Evolutionary conservation across 352 stramenopile species (phyloP), one percentile per base, ranked within the genome.

Genomic region (Globisporangium paroecandrum): DNA sequence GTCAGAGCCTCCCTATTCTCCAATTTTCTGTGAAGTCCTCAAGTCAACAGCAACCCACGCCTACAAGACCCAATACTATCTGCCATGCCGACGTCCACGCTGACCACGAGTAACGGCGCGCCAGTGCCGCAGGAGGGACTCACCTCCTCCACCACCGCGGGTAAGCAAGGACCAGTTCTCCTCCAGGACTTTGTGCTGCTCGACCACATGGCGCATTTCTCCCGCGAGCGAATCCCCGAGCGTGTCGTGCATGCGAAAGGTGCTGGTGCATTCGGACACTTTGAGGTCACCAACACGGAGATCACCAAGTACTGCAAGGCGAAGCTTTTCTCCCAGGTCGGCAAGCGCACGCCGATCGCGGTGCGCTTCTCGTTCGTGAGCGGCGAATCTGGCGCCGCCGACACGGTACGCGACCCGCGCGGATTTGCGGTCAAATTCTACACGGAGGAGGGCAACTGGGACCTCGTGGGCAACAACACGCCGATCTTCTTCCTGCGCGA

Each of bases 351-450:
- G n/a, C 87, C 90, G 12, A 78, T 98, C 8, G 85, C 83, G 1
- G 74, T 90, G 15, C 85, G 91, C 25, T 97, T 97, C 64, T 97
- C 89, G 20, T 95, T 83, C 0, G 89, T 97, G 13, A 85, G 82
- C 13, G 87, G 85, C 1, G 91, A 97, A 66, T 75, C 60, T 38
- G 91, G 89, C 57, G 87, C 77, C n/a, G 78, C 89, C 12, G 91
- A 97, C 69, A 97, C 91, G 24, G 87, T 77, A 20, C 88, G 93
- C 8, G 93, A 98, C 67, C 89, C 89, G 3, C 78, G 93, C 22
- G 93, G 93, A 1, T 98, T 98, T 70, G 89, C 93, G 1, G 78
- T 98, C 47, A 98, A 98, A 75, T 97, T 98, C 64, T 97, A 98
- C 81, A 97, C 90, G 41, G 86, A 97, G 59, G 90, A 98, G 54